Evolutionary conservation across 257 asterid genomes (phyloP).

Genomic region (Solanum medicagineum): DNA sequence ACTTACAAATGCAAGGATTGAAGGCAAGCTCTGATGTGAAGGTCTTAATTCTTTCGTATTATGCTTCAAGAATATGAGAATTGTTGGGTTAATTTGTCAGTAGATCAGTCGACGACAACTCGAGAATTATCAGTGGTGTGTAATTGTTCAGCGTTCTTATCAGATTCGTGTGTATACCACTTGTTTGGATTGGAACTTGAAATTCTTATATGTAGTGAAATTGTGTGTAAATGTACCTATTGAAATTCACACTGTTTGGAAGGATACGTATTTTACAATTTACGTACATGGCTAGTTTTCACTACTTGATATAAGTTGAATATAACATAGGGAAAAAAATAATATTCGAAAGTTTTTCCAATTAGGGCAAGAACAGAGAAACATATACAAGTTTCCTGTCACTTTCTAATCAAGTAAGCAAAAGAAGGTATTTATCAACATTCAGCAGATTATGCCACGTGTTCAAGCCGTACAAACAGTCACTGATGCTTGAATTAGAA

Average conservation of each 20-base stretch:
- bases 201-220: not conserved
- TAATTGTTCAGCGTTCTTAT: not conserved
- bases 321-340: not conserved
- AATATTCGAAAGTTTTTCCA: not conserved
- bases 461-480: not conserved
- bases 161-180: not conserved
- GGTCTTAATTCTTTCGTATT: not conserved
- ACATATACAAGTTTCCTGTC: not conserved
- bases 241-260: not conserved
- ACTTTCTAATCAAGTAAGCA: not conserved
- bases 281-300: not conserved
- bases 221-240: not conserved
- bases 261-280: not conserved
- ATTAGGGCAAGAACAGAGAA: not conserved
- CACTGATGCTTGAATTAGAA: not conserved
- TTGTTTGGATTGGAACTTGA: not conserved
- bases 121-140: not conserved
- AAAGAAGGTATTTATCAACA: not conserved
- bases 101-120: not conserved
- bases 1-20: conserved; percentile 52
- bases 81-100: too few species aligned
- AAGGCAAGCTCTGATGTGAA: conserved; percentile 16
- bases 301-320: not conserved
- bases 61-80: not conserved
- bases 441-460: not conserved